A percentile compares a stretch with the other conserved stretches of the same genome.
Evolutionary conservation across 345 rosid species (phyloP).

Genomic region (Rhodomyrtus tomentosa): DNA sequence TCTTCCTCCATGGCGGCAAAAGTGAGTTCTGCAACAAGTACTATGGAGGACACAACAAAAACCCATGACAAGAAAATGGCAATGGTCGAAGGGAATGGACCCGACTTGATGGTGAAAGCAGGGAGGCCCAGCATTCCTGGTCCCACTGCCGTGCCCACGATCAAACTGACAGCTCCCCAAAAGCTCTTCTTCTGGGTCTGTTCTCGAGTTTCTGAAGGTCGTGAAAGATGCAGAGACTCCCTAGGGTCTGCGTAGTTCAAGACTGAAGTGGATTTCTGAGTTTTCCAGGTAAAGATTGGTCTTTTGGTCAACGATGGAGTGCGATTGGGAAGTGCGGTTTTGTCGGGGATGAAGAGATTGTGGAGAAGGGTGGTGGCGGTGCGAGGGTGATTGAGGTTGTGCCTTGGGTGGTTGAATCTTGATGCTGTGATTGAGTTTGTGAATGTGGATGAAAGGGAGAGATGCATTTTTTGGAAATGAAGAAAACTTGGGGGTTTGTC

Average conservation of each 20-base stretch:
- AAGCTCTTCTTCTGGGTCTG: constrained; percentile 38
- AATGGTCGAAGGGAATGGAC: constrained; percentile 58
- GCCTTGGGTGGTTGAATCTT: background rate
- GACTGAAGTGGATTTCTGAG: background rate
- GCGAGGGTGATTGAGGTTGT: background rate
- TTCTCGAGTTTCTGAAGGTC: background rate
- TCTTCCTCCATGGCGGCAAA: constrained; percentile 86
- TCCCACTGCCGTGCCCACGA: constrained; percentile 88
- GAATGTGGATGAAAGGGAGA: background rate
- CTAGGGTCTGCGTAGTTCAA: background rate
- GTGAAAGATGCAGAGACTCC: background rate
- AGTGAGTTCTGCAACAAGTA: constrained; percentile 83
- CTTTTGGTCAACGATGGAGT: background rate
- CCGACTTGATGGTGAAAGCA: constrained; percentile 68
- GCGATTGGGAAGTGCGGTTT: background rate
- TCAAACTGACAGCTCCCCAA: constrained; percentile 91
- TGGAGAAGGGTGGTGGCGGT: background rate
- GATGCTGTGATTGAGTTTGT: background rate
- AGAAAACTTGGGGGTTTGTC: background rate
- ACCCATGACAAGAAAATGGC: constrained; percentile 67
- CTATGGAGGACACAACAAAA: constrained; percentile 71
- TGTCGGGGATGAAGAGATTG: background rate
- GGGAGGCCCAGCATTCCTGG: constrained; percentile 93
- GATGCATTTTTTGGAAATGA: background rate
- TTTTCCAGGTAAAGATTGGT: background rate